These are phyloP conservation scores for Euphorbia pulcherrima DNA, from an alignment of 345 rosid species.

Conservation along the genomic window DNA sequence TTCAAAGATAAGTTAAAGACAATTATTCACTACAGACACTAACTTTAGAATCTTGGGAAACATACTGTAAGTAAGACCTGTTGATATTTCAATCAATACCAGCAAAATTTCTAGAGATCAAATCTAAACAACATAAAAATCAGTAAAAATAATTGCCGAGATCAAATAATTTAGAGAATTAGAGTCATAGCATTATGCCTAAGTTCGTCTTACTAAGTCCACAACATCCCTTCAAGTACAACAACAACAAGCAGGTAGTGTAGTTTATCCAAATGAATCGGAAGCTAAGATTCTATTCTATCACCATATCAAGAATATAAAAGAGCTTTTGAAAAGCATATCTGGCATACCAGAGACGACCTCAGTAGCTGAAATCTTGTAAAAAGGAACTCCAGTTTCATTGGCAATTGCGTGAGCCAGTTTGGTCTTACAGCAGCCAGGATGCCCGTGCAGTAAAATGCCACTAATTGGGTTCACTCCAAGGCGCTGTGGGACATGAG, in stretches of 20 bases:
- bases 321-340: slow-evolving; percentile 11
- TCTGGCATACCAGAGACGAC: slow-evolving; percentile 87
- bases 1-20: background rate
- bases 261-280: background rate
- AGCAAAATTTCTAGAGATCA: background rate
- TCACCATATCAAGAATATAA: background rate
- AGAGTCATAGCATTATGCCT: too few species aligned
- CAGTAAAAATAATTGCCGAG: background rate
- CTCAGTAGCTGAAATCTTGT: slow-evolving; percentile 82
- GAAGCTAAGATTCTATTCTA: background rate
- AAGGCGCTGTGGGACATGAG: slow-evolving; percentile 49
- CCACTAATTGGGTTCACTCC: slow-evolving; percentile 73
- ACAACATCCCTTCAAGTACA: background rate
- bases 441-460: slow-evolving; percentile 77
- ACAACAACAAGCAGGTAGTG: background rate
- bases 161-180: background rate
- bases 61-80: background rate
- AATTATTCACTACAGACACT: background rate
- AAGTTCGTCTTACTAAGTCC: background rate
- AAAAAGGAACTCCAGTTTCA: slow-evolving; percentile 75
- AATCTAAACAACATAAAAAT: background rate
- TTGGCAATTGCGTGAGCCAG: slow-evolving; percentile 77
- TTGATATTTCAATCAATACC: background rate
- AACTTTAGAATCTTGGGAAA: background rate
- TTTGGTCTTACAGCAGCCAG: slow-evolving; percentile 80